Base-by-base conservation (phyloP, 306 rosid species). In the Nissolia schottii region DNA sequence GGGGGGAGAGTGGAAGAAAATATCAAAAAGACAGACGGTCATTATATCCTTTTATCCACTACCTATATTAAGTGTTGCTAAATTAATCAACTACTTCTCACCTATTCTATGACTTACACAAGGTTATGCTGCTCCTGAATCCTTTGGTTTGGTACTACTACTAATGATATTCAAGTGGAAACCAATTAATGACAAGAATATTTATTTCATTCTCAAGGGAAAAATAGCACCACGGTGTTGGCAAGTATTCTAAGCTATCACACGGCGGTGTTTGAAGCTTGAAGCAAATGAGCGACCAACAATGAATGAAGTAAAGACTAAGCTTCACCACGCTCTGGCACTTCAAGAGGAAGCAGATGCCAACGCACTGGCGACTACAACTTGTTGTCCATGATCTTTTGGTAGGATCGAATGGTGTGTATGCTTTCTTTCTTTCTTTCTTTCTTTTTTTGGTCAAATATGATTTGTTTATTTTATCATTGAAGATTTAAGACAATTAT, bases 211-310 rank as follows among this genome's bases (percentile, higher is more conserved):
- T 27, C 37, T 85, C 3, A n/a, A 1, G 34, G 84, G 89, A 50
- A 75, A 62, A 34, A 64, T 83, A 32, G 77, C 82, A 7, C 75
- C 85, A 0, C 65, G 38, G 22, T 55, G 81, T 48, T 57, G 74
- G 73, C 54, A 9, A 54, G 79, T 34, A 6, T 84, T 46, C 35
- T 1, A 73, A 1, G 43, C 32, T 24, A 61, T 84, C 16, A 27
- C 59, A 0, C 14, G 32, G 2, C 70, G 70, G 25, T 84, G 87
- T 2, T 46, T 77, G 38, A 75, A 35, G n/a, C 1, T 2, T 0
- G 45, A 35, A 38, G 68, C 78, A 23, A 15, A 73, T 34, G 78
- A 73, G 5, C 40, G 81, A 46, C 84, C 87, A 3, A 10, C 61
- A 18, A 84, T 77, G n/a, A n/a, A n/a, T n/a, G n/a, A n/a, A n/a